Conservation (phyloP, 2,329 filamentous ascomycete species). For the Apiospora hydei region DNA sequence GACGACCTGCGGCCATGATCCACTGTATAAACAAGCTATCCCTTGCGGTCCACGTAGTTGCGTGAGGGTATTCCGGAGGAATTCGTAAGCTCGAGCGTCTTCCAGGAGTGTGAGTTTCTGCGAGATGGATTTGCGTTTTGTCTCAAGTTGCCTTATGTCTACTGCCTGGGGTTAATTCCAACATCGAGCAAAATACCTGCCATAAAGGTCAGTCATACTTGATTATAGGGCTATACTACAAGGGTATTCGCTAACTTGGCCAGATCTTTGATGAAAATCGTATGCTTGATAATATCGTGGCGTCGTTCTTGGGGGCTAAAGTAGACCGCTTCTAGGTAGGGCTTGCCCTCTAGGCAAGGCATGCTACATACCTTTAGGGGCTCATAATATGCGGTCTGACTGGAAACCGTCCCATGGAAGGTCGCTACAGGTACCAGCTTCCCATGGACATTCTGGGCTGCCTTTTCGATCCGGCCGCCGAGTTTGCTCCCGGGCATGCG, state of each 20-base stretch:
- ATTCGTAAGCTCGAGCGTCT: background rate
- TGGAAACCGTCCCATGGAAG: background rate
- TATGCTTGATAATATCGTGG: background rate
- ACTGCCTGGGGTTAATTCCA: background rate
- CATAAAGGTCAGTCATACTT: background rate
- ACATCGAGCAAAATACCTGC: background rate
- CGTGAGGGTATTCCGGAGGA: background rate
- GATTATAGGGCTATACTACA: background rate
- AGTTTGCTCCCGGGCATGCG: background rate
- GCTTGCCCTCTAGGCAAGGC: background rate
- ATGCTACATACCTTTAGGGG: background rate
- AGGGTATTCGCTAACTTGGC: background rate
- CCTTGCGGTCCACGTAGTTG: conserved; percentile 1
- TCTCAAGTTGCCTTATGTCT: background rate
- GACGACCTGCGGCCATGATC: conserved; percentile 40
- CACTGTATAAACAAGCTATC: conserved; percentile 37
- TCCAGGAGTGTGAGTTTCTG: background rate
- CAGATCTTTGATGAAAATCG: background rate
- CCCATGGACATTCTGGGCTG: background rate
- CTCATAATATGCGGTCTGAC: background rate
- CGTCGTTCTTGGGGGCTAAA: background rate
- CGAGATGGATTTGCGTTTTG: background rate
- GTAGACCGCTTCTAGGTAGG: background rate
- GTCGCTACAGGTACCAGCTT: background rate
- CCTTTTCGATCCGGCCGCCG: background rate